These are phyloP conservation scores for Fistulinella prunicolor DNA, from an alignment of 768 basidiomycete species.

Conservation along the genomic window DNA sequence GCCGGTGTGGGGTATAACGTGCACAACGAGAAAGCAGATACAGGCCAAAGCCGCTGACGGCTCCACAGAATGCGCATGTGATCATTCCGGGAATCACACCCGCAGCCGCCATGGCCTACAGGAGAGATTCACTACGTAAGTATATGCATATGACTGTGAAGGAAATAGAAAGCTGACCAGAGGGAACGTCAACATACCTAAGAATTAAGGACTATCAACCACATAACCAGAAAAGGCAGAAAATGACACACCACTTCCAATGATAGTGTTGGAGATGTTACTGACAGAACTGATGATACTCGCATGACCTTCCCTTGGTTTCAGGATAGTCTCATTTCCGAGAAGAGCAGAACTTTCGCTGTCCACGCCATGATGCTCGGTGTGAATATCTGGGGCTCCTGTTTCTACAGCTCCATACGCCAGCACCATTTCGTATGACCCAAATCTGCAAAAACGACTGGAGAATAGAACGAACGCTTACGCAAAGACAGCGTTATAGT, in stretches of 20 bases:
- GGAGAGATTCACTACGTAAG: background rate
- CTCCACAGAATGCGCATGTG: conserved; percentile 81
- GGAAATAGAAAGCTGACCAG: conserved; percentile 44
- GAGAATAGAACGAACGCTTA: no score
- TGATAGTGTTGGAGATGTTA: conserved; percentile 86
- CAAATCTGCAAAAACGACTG: conserved; percentile 2
- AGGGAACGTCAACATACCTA: conserved; percentile 89
- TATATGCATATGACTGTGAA: background rate
- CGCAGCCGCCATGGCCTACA: conserved; percentile 83
- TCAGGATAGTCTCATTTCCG: conserved; percentile 33
- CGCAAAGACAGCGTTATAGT: no score
- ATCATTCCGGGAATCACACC: conserved; percentile 89
- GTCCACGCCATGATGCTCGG: conserved; percentile 9
- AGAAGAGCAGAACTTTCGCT: conserved; percentile 62
- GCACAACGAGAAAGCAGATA: conserved; percentile 88
- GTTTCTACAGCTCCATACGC: conserved; percentile 59
- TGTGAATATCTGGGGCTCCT: conserved; percentile 26
- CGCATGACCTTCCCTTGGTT: conserved; percentile 61
- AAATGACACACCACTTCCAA: conserved; percentile 72
- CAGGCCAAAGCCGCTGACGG: conserved; percentile 76
- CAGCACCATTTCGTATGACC: conserved; percentile 61
- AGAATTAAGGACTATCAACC: background rate
- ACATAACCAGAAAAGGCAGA: background rate
- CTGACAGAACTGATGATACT: conserved; percentile 65
- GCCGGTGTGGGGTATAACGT: conserved; percentile 66